Evolutionary conservation across 345 rosid genomes (phyloP), one percentile per base, ranked within the genome.

Genomic region (Salix brachista): DNA sequence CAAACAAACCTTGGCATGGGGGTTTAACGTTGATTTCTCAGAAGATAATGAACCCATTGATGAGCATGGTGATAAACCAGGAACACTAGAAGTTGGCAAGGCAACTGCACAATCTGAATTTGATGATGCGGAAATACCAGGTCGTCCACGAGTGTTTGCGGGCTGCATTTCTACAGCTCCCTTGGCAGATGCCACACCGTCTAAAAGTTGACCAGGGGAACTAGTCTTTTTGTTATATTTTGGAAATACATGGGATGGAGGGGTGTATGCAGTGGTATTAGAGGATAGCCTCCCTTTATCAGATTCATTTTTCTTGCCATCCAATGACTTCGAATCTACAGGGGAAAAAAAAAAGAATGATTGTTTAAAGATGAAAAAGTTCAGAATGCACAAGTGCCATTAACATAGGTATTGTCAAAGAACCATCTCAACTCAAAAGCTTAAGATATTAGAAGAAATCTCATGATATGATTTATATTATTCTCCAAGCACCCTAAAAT

Each of bases 41-140:
- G 96, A 88, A 72, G 98, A 87, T 61, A 89, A 75, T 56, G 95
- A 93, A 41, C 95, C 94, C 73, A 91, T 46, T 72, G 97, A 91
- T 44, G 97, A 93, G 87, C 93, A 91, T 79, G 98, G 95, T 37
- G 97, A 87, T 82, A 92, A 70, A 71, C 81, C 90, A 81, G 91
- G 83, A 78, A 80, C 87, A 82, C 79, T 85, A 76, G 89, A 67
- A 76, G 89, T 85, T 70, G 87, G 79, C 32, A 79, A 76, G 77
- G 84, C 81, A 75, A 77, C 85, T 0, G 71, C 64, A 67, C 77
- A 54, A 58, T 90, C 97, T 77, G 91, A 91, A 82, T 75, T 83
- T 71, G 91, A 86, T 26, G 96, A 89, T 66, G 88, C 50, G 46
- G 94, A 90, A 81, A 90, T 88, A 80, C 86, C 81, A 83, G 93